Percentiles rank a stretch among this genome's conserved stretches.
Evolutionary conservation across 768 basidiomycete genomes (phyloP).

Genomic region (Zangia roseola): DNA sequence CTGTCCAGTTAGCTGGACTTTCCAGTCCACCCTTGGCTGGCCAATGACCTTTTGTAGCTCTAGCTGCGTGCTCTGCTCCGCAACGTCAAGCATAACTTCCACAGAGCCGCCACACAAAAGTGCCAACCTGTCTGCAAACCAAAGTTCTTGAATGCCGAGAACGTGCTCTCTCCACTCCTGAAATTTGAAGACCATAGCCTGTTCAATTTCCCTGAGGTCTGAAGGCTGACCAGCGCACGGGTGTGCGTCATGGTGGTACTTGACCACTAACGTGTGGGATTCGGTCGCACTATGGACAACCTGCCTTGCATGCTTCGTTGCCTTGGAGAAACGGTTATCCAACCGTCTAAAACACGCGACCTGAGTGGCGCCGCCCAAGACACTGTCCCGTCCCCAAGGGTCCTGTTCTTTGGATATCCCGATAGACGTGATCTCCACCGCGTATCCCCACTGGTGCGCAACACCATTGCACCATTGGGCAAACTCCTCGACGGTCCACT

Average conservation of each 20-base stretch:
- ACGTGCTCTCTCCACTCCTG: constrained; percentile 49
- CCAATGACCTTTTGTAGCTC: constrained; percentile 18
- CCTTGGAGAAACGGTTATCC: constrained; percentile 35
- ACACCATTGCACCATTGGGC: constrained; percentile 52
- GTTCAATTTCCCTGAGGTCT: constrained; percentile 46
- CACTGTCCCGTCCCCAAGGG: constrained; percentile 67
- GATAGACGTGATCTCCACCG: constrained; percentile 55
- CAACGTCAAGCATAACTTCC: constrained; percentile 26
- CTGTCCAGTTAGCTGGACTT: constrained; percentile 27
- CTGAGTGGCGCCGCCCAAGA: constrained; percentile 64
- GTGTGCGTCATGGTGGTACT: constrained; percentile 53
- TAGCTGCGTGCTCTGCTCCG: constrained; percentile 25
- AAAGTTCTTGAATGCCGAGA: constrained; percentile 43
- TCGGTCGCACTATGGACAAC: constrained; percentile 5
- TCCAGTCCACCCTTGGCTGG: constrained; percentile 29
- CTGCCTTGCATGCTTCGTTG: constrained; percentile 25
- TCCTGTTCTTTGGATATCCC: constrained; percentile 61
- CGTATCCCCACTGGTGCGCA: constrained; percentile 72
- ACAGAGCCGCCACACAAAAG: constrained; percentile 36
- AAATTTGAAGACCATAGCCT: constrained; percentile 51
- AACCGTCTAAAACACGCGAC: constrained; percentile 60
- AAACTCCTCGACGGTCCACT: constrained; percentile 84
- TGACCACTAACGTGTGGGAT: constrained; percentile 48
- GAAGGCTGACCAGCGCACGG: constrained; percentile 42
- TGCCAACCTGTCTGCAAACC: constrained; percentile 44